Conservation (phyloP, 306 rosid species). For the Cucurbita pepo region DNA sequence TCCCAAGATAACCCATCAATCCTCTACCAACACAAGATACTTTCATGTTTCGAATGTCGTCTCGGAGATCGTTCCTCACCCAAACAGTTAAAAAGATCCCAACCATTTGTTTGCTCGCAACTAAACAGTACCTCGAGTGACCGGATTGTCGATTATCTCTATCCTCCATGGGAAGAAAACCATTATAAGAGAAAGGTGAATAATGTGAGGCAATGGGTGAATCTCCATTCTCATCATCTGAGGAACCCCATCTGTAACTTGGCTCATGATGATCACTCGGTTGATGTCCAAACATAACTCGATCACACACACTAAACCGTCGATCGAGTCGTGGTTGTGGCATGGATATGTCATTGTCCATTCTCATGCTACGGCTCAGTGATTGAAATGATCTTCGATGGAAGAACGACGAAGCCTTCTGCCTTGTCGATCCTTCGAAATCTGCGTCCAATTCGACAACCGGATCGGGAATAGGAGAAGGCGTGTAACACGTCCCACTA, state of each 20-base stretch:
- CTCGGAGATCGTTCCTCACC: conserved; percentile 85
- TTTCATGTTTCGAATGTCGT: conserved; percentile 74
- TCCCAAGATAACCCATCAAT: conserved; percentile 98
- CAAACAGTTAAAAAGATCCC: conserved; percentile 86
- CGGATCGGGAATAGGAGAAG: conserved; percentile 86
- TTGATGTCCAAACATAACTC: conserved; percentile 55
- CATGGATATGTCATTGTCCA: conserved; percentile 62
- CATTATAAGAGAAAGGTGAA: conserved; percentile 51
- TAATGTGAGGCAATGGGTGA: conserved; percentile 42
- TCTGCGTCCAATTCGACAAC: conserved; percentile 73
- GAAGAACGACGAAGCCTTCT: conserved; percentile 67
- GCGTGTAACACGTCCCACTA: conserved; percentile 50
- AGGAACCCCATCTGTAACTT: conserved; percentile 62
- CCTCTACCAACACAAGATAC: conserved; percentile 99
- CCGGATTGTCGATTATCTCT: conserved; percentile 59
- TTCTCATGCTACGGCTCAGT: conserved; percentile 89
- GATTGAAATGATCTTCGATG: conserved; percentile 90
- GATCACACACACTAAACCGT: conserved; percentile 73
- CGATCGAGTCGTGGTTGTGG: conserved; percentile 67
- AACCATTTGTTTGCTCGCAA: conserved; percentile 97
- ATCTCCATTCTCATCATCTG: conserved; percentile 80
- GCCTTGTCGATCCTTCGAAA: conserved; percentile 78
- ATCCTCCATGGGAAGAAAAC: conserved; percentile 42
- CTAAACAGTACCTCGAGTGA: conserved; percentile 72
- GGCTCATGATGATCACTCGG: conserved; percentile 62